A percentile compares a stretch with the other conserved stretches of the same genome.
Evolutionary conservation across 805 yeast genomes (phyloP).

Genomic region (Lachancea meyersii): DNA sequence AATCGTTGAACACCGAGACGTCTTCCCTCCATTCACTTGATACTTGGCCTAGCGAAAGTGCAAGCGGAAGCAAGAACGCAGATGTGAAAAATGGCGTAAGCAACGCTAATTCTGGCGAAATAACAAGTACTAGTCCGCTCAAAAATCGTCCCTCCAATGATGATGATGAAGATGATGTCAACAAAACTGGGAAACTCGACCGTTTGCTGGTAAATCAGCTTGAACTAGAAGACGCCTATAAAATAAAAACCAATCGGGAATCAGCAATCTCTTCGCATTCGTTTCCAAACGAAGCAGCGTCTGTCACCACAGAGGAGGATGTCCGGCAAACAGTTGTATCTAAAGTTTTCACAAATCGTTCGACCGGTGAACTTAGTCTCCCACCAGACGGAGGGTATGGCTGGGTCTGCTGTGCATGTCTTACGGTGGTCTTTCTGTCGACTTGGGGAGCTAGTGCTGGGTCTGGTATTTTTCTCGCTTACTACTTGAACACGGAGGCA

Average conservation of each 20-base stretch:
- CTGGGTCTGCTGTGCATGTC: slow-evolving; percentile 54
- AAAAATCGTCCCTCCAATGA: background rate
- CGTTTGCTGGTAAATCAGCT: slow-evolving; percentile 19
- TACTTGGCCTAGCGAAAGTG: background rate
- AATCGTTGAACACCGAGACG: background rate
- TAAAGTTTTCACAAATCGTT: slow-evolving; percentile 33
- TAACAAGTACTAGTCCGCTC: background rate
- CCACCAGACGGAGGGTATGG: slow-evolving; percentile 67
- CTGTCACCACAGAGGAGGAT: background rate
- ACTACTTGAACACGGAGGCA: slow-evolving; percentile 44
- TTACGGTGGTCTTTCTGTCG: slow-evolving; percentile 45
- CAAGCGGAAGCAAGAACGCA: background rate
- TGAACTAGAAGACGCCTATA: slow-evolving; percentile 30
- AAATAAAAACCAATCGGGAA: slow-evolving; percentile 10
- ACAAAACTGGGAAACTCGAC: background rate
- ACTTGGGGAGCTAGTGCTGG: slow-evolving; percentile 72
- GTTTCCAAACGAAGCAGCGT: background rate
- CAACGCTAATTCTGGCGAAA: background rate
- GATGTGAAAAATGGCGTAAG: background rate
- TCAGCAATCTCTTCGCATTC: background rate
- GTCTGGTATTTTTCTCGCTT: slow-evolving; percentile 56
- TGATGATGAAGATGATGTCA: background rate
- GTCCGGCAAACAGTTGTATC: slow-evolving; percentile 13
- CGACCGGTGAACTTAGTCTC: slow-evolving; percentile 32
- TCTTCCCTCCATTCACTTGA: background rate